Evolutionary conservation across 1,139 yeast species (phyloP), one percentile per base, ranked within the genome.

Genomic region (Pichia sp.): DNA sequence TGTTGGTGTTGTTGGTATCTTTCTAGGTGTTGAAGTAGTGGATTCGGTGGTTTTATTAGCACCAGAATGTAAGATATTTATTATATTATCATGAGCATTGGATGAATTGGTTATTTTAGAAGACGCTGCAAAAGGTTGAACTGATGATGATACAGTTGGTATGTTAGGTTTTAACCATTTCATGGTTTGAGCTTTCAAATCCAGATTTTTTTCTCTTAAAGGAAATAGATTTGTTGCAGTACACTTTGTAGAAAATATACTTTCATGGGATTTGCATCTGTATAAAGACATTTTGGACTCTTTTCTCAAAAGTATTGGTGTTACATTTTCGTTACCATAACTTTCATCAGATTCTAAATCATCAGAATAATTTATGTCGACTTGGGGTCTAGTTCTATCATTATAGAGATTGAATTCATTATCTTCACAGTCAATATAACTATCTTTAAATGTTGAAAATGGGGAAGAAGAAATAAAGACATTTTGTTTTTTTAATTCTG

Each of bases 261-360:
- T 64, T 42, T 66, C 70, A 47, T 64, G 65, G 1, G 70, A 66
- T 29, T 56, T 60, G 31, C 57, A 60, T 37, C 59, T 58, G 39
- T 61, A 45, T n/a, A 63, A 37, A 5, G 54, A 55, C 24, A 50
- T 50, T 13, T 47, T 39, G 7, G 52, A 48, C 19, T 41, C 46
- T 24, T 50, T 48, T 31, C 51, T 51, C 7, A 51, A n/a, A 11
- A 43, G 3, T 20, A 54, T 38, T 4, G 57, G 51, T 9, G 50
- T 41, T 3, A 46, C 54, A 15, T 48, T 50, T 38, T 47, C 50
- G 18, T 45, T 41, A 4, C 56, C 57, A 38, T 48, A 52, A 19
- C 48, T 47, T n/a, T 51, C 51, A 25, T 48, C 50, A 7, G 53
- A 50, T 4, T 43, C 45, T 13, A 38, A 34, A 21, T 49, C 44